Conservation (phyloP, 257 asterid genomes). For the Nicotiana noctiflora region DNA sequence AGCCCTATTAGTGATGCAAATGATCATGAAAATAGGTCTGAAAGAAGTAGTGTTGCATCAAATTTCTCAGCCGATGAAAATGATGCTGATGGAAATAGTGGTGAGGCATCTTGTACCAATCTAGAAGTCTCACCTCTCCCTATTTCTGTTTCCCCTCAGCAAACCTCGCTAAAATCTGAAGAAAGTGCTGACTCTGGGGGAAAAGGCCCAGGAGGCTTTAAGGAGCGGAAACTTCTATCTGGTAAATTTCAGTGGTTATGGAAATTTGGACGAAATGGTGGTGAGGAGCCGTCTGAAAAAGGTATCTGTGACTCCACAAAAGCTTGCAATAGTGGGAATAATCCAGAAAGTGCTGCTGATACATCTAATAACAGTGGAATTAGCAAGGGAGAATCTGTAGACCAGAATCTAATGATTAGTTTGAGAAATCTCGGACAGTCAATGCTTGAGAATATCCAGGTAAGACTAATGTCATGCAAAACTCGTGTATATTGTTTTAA, state of each 20-base stretch:
- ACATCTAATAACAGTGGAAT: conserved; percentile 6
- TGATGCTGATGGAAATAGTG: conserved; percentile 19
- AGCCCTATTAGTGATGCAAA: conserved; percentile 33
- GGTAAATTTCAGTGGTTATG: conserved; percentile 36
- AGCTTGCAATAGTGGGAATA: conserved; percentile 6
- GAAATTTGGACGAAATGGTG: conserved; percentile 35
- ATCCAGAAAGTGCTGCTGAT: conserved; percentile 4
- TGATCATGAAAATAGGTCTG: conserved; percentile 37
- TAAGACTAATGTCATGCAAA: neutral
- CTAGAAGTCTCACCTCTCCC: conserved; percentile 32
- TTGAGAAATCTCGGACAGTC: conserved; percentile 37
- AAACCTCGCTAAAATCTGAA: conserved; percentile 19
- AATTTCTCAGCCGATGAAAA: conserved; percentile 39
- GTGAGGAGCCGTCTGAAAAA: conserved; percentile 28
- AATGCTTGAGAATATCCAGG: conserved; percentile 48
- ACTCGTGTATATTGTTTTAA: neutral
- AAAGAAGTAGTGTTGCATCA: conserved; percentile 55
- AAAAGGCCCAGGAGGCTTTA: conserved; percentile 4
- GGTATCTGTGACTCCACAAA: conserved; percentile 19
- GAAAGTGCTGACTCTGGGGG: conserved; percentile 26
- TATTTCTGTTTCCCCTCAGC: conserved; percentile 12
- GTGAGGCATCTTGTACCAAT: conserved; percentile 18
- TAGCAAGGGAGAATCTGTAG: conserved; percentile 32
- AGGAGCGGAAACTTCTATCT: conserved; percentile 30
- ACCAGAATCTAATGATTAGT: conserved; percentile 29